phyloP scores from a whole-genome alignment of 1,139 yeast species.

The Saccharomycopsis phalli region DNA sequence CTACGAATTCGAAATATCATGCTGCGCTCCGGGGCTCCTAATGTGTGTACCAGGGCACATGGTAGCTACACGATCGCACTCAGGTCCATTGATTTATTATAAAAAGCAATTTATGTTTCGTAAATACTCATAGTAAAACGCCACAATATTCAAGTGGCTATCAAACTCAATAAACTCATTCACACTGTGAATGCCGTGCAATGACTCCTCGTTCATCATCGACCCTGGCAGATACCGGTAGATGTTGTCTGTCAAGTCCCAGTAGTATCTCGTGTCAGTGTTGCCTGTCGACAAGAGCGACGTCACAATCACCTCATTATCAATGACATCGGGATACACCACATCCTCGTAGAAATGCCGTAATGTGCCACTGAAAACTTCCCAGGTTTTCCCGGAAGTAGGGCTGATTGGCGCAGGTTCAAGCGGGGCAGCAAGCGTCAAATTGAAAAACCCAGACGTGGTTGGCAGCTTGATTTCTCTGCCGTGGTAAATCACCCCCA shows the following conservation, averaged over 20 bases:
- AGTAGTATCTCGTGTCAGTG: constrained; percentile 76
- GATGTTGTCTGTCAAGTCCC: constrained; percentile 63
- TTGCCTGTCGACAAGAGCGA: constrained; percentile 72
- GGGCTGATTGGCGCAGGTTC: constrained; percentile 53
- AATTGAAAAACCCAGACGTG: constrained; percentile 31
- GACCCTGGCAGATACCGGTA: constrained; percentile 51
- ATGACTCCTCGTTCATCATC: constrained; percentile 2
- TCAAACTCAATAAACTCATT: constrained; percentile 47
- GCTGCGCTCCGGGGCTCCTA: not conserved
- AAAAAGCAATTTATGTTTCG: constrained; percentile 5
- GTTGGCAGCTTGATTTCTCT: constrained; percentile 21
- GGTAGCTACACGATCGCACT: not conserved
- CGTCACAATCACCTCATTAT: constrained; percentile 37
- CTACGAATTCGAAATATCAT: not conserved
- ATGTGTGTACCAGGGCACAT: not conserved
- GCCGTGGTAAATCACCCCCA: constrained; percentile 37
- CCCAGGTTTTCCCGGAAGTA: constrained; percentile 40
- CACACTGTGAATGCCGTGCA: constrained; percentile 39
- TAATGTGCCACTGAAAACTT: constrained; percentile 43
- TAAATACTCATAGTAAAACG: constrained; percentile 51
- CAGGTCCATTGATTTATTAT: no score
- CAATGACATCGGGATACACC: constrained; percentile 25
- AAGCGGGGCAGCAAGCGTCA: constrained; percentile 31
- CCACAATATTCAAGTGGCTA: constrained; percentile 48
- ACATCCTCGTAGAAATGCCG: constrained; percentile 38